Base-by-base conservation (phyloP, 805 yeast species). In the Komagataella phaffii region DNA sequence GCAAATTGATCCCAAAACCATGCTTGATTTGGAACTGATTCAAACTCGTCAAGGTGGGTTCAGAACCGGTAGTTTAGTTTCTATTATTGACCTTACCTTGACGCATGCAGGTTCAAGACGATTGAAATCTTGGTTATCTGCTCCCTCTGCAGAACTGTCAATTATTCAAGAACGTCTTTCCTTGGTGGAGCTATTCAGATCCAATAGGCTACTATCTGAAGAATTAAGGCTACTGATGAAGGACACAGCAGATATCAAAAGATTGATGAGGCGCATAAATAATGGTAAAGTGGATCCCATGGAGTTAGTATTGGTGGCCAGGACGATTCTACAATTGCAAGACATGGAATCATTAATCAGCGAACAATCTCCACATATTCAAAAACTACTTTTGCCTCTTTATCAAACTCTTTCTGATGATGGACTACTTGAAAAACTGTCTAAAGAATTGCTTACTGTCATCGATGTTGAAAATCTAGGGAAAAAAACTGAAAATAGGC, bases 51-150 rank as follows among this genome's bases (percentile, higher is more conserved):
- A 86, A 52, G 76, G 77, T 7, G 74, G 75, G 12, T 73, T 79
- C 14, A 69, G 65, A n/a, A 74, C 73, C 6, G 96, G 96, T 0
- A 81, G 96, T 0, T 64, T 91, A 19, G 69, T 87, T 4, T 76
- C 79, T n/a, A 75, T 85, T 0, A 75, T 93, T 3, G 77, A 79
- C 53, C 69, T 84, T 50, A 91, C 98, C 0, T 79, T 77, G 3
- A 88, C 98, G 0, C 73, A 83, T 1, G 81, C 93, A 0, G 98
- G 98, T 0, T 70, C 95, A 0, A 69, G 98, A 46, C 60, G 85
- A n/a, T 66, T 93, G 10, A 76, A 83, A 6, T 81, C 82, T 50
- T 88, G 97, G 96, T 66, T 91, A 3, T 73, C 86, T 23, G 80
- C 88, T 1, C 99, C 99, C 0, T 74, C 87, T 0, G 73, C 84